These are phyloP conservation scores for Hymenoscyphus albidus DNA, from an alignment of 2,329 filamentous ascomycete species.

Conservation along the genomic window DNA sequence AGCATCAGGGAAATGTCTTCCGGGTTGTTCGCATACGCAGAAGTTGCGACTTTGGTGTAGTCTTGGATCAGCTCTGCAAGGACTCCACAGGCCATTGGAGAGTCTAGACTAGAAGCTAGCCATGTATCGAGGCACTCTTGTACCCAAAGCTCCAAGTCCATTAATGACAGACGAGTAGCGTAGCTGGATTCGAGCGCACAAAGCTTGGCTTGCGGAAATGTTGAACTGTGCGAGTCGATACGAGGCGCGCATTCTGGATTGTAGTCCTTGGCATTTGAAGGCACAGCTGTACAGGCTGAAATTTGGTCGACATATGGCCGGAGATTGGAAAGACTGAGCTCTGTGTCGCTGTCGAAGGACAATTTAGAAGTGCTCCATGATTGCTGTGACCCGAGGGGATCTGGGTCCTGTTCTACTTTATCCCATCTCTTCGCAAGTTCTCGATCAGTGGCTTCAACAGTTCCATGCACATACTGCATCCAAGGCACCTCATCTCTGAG, in stretches of 20 bases:
- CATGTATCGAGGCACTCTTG: too few relatives aligned
- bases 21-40: background rate
- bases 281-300: background rate
- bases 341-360: constrained; percentile 10
- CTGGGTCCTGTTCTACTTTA: constrained; percentile 6
- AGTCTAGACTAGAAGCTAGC: background rate
- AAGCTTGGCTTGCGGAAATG: background rate
- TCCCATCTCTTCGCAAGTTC: constrained; percentile 5
- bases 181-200: background rate
- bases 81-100: background rate
- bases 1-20: background rate
- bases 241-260: background rate
- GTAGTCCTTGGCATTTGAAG: background rate
- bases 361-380: background rate
- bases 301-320: constrained; percentile 1
- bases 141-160: background rate
- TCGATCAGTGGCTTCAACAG: background rate
- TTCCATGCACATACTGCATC: constrained; percentile 9
- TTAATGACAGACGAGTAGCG: background rate
- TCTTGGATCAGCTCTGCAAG: background rate
- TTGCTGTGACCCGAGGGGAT: constrained; percentile 8
- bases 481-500: constrained; percentile 6
- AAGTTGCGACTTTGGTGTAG: background rate
- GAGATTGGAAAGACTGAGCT: constrained; percentile 6
- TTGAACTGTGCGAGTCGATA: background rate